These are phyloP conservation scores for Backusella liffmaniae DNA, from an alignment of 192 early-diverging fungal genomes.

Conservation along the genomic window DNA sequence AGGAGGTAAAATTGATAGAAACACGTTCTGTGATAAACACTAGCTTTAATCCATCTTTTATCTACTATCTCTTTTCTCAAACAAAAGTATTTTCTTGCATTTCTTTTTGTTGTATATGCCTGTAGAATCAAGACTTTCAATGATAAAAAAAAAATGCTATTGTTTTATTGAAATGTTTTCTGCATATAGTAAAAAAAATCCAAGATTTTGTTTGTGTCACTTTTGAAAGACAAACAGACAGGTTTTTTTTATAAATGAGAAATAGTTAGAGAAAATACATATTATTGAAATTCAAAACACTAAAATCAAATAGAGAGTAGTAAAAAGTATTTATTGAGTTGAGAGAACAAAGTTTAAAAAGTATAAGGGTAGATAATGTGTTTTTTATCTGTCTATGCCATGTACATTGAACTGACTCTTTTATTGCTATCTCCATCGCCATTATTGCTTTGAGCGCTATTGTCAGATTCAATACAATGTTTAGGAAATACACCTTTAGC, in stretches of 20 bases:
- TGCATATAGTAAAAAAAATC: background rate
- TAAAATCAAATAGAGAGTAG: background rate
- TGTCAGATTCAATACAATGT: constrained; percentile 45
- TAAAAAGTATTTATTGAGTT: background rate
- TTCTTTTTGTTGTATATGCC: background rate
- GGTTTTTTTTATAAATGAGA: background rate
- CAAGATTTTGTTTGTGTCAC: background rate
- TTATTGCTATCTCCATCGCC: background rate
- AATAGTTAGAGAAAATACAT: background rate
- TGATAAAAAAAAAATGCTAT: background rate
- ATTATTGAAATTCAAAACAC: background rate
- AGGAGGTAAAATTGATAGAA: background rate
- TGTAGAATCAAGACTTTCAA: background rate
- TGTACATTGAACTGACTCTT: constrained; percentile 26
- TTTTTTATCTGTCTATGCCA: constrained; percentile 5
- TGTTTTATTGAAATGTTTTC: background rate
- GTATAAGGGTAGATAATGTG: background rate
- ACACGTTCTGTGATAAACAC: background rate
- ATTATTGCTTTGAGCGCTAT: background rate
- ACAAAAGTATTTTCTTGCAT: background rate
- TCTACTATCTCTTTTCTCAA: background rate
- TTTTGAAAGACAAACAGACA: background rate
- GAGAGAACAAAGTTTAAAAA: background rate
- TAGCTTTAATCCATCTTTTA: background rate
- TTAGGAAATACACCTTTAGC: constrained; percentile 56